Base-by-base conservation (phyloP, 2,329 filamentous ascomycete genomes). In the Ceratocystis eucalypticola region DNA sequence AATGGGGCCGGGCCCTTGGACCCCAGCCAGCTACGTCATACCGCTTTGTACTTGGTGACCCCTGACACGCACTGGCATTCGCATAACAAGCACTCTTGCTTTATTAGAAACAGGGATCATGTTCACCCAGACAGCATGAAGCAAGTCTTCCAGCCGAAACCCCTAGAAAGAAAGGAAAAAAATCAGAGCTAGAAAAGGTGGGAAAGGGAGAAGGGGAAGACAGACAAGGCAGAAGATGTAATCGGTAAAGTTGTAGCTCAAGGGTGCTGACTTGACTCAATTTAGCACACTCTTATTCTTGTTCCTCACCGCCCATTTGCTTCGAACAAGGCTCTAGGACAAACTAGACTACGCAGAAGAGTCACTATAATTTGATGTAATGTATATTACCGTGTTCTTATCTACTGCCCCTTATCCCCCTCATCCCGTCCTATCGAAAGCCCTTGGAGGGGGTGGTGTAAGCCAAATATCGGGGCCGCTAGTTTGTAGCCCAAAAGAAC, bases 1-100 rank as follows among this genome's bases (percentile, higher is more conserved):
- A 8, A 59, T 37, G 6, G 12, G 12, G 28, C 7, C 53, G 12
- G 12, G 28, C 7, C 53, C 17, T 33, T 59, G 15, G 25, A 59
- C 53, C 33, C 53, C 53, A 37, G 53, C 53, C 53, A 59, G 8
- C 53, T 59, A 59, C 53, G 53, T 59, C 53, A 59, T 59, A 59
- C 53, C 53, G 53, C 53, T 59, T 33, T 59, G 25, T 33, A 33
- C 53, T 59, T 59, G 53, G 25, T 59, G 28, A 59, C 53, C 53
- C 53, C 53, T 59, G 53, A n/a, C 53, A 33, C 28, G 53, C 53
- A 59, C 53, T 59, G 25, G 53, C 48, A 59, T 33, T 59, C 53
- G 53, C 28, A 59, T 59, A 59, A 57, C 22, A 57, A 59, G 17
- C 17, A 33, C 28, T 2, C n/a, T 17, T 57, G 22, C 53, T 30